Percentiles rank a stretch among this genome's conserved stretches.
Conservation (phyloP, 345 rosid genomes). For the Conringia planisiliqua region DNA sequence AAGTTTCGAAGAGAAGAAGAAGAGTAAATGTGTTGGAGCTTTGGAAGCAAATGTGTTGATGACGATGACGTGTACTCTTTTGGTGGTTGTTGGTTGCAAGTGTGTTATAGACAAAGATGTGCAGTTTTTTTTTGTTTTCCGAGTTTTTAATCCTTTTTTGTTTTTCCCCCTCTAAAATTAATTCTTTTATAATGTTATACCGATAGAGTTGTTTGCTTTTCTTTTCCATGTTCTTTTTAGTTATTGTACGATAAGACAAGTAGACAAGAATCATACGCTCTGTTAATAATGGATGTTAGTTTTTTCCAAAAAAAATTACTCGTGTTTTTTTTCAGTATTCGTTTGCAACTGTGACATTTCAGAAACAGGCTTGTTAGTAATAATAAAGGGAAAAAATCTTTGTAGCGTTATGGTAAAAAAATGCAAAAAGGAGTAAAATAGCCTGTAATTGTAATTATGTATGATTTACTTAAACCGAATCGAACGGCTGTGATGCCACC, state of each 20-base stretch:
- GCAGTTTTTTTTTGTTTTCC: constrained; percentile 24
- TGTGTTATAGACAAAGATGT: constrained; percentile 25
- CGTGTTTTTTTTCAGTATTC: not conserved
- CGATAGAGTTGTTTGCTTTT: constrained; percentile 15
- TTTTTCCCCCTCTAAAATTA: not conserved
- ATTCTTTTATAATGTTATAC: constrained; percentile 17
- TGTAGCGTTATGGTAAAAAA: no score
- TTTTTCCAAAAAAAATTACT: not conserved
- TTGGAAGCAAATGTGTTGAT: constrained; percentile 8
- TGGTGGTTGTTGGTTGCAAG: constrained; percentile 10
- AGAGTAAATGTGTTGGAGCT: constrained; percentile 1
- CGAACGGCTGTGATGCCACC: not conserved
- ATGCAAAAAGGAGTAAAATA: not conserved
- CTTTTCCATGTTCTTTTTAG: not conserved
- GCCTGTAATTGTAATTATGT: not conserved
- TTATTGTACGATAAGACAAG: constrained; percentile 9
- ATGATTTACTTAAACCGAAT: not conserved
- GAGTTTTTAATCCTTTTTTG: not conserved
- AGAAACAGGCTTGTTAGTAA: no score
- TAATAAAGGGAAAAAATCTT: no score
- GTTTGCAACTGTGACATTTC: no score
- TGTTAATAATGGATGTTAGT: constrained; percentile 8
- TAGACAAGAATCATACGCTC: not conserved
- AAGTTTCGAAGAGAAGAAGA: not conserved
- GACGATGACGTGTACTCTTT: constrained; percentile 8